Conservation (phyloP, 192 early-diverging fungal species). For the Diversispora eburnea region DNA sequence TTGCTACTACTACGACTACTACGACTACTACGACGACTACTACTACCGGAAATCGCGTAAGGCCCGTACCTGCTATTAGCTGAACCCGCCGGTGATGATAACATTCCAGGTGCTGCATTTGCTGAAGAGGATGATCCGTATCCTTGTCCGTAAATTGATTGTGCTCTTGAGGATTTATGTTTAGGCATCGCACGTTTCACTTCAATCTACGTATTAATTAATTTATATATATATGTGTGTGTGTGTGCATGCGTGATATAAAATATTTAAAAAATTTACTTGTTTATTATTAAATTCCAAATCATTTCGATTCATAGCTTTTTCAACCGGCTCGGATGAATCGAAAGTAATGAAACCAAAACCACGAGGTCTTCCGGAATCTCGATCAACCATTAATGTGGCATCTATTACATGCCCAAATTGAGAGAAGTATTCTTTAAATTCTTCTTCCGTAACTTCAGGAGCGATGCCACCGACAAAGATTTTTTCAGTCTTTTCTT, state of each 20-base stretch:
- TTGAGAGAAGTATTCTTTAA: constrained; percentile 78
- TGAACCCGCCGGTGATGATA: constrained; percentile 31
- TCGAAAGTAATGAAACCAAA: constrained; percentile 96
- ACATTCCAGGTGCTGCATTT: constrained; percentile 17
- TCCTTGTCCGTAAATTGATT: constrained; percentile 35
- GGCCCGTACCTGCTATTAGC: constrained; percentile 33
- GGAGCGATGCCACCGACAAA: constrained; percentile 88
- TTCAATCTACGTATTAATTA: constrained; percentile 50
- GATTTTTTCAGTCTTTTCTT: constrained; percentile 81
- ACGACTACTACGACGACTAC: constrained; percentile 30
- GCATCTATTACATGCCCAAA: constrained; percentile 85
- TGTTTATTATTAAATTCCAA: constrained; percentile 68
- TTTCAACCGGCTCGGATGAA: constrained; percentile 68
- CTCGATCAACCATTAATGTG: constrained; percentile 80
- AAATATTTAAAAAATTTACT: constrained; percentile 34
- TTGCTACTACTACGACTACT: constrained; percentile 21
- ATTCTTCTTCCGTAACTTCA: constrained; percentile 83
- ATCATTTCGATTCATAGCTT: constrained; percentile 65
- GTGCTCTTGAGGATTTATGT: constrained; percentile 38
- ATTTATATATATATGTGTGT: background rate
- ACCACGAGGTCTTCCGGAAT: constrained; percentile 83
- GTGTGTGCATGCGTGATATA: constrained; percentile 9
- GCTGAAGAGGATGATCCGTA: constrained; percentile 33
- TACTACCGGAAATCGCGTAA: constrained; percentile 31
- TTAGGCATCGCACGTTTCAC: constrained; percentile 72